A percentile compares a stretch with the other conserved stretches of the same genome.
Conservation (phyloP, 1,284 basidiomycete genomes). For the Ceratobasidium theobromae region DNA sequence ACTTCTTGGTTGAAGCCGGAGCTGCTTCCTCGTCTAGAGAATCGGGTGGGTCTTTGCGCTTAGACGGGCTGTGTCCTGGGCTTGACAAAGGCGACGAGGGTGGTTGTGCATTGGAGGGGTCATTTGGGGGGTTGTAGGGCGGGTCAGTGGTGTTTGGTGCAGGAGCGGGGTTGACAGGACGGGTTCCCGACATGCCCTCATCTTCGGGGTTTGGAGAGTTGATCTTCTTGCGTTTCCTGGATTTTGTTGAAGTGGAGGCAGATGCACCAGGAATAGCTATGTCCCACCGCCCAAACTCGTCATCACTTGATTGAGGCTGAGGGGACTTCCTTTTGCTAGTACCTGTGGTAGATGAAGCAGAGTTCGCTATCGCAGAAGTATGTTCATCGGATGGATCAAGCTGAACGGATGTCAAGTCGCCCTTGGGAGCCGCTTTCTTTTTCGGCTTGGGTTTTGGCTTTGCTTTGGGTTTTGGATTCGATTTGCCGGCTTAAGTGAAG, state of each 20-base stretch:
- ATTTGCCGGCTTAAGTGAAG: neutral
- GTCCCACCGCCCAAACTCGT: slow-evolving; percentile 22
- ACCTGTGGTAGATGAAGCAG: neutral
- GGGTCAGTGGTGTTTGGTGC: neutral
- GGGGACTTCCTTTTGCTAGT: too few species aligned
- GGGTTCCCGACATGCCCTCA: neutral
- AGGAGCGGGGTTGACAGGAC: neutral
- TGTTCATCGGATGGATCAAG: neutral
- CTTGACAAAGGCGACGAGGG: slow-evolving; percentile 23
- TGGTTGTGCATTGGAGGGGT: neutral
- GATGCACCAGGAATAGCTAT: slow-evolving; percentile 5
- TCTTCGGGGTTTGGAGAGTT: neutral
- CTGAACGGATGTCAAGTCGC: neutral
- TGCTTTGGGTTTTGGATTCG: slow-evolving; percentile 1
- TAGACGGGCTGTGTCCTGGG: slow-evolving; percentile 19
- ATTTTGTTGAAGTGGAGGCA: neutral
- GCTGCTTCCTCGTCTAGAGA: neutral
- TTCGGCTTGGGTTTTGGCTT: slow-evolving; percentile 15
- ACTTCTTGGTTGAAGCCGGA: slow-evolving; percentile 1
- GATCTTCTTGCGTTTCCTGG: slow-evolving; percentile 13
- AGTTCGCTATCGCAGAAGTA: neutral
- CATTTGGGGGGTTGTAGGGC: neutral
- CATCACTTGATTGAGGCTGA: slow-evolving; percentile 8
- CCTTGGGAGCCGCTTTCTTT: slow-evolving; percentile 6
- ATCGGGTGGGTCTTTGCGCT: slow-evolving; percentile 4